A percentile compares a stretch with the other conserved stretches of the same genome.
Conservation (phyloP, 257 asterid genomes). For the Solanum bukasovii region DNA sequence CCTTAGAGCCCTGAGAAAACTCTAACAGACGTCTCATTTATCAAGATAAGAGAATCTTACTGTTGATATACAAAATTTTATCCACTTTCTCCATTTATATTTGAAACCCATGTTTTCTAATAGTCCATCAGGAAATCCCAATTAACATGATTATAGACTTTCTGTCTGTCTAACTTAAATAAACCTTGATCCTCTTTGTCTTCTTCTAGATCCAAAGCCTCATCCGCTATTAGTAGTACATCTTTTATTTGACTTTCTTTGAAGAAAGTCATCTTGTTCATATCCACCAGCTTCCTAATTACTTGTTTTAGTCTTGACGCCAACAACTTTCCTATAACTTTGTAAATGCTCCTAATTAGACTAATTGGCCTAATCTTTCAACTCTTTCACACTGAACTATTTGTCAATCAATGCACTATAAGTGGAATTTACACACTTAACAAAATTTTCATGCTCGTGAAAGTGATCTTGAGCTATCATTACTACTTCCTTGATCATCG, state of each 20-base stretch:
- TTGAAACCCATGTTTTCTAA: too few relatives aligned
- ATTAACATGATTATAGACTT: too few relatives aligned
- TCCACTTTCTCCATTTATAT: not conserved
- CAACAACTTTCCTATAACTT: not conserved
- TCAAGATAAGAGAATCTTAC: not conserved
- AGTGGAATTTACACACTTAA: not conserved
- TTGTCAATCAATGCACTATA: not conserved
- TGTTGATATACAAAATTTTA: not conserved
- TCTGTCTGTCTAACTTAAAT: too few relatives aligned
- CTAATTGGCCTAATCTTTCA: not conserved
- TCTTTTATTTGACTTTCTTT: not conserved
- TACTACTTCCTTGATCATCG: not conserved
- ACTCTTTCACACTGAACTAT: not conserved
- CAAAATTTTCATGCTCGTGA: not conserved
- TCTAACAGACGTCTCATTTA: not conserved
- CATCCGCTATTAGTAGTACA: not conserved
- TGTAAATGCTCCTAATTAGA: not conserved
- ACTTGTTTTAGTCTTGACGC: not conserved
- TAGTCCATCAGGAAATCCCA: too few relatives aligned
- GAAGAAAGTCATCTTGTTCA: not conserved
- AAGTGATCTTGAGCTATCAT: not conserved
- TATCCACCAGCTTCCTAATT: not conserved
- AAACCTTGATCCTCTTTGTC: not conserved
- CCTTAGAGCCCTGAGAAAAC: not conserved
- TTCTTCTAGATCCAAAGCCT: not conserved